Evolutionary conservation across 2,329 filamentous ascomycete species (phyloP), one percentile per base, ranked within the genome.

Genomic region (Penicillium sp.): DNA sequence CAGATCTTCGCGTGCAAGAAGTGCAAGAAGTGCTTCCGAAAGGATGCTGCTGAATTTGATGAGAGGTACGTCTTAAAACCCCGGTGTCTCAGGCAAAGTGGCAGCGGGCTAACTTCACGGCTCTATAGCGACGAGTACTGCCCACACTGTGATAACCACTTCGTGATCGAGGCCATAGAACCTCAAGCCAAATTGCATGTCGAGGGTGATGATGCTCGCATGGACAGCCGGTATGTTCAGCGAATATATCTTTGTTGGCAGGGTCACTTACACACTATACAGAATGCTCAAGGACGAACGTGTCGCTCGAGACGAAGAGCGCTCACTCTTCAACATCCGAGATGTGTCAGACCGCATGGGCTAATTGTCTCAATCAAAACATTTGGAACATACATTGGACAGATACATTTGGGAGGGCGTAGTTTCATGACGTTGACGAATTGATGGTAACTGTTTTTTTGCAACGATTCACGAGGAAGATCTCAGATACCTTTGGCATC

Each of bases 121-220:
- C 27, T 36, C 14, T 31, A 49, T 27, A 84, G 90, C 72, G 94
- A 99, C 78, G 95, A 99, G 74, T 99, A 96, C 81, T 99, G 94
- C 80, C 95, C 94, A 21, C 90, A 97, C 78, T 99, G 94, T 80
- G 94, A 99, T 72, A 99, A 99, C 78, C 95, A 99, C 76, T 99
- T 92, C 70, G 89, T 99, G 38, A 81, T 99, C 60, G 92, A 97
- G 4, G 95, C 94, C 48, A 76, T 88, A 64, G 90, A 88, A 4
- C 90, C 94, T 21, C 89, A 95, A 75, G 84, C 92, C 9, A 83
- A 88, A 34, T 77, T 99, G 48, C 85, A 92, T 62, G 83, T 99
- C 48, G 94, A 99, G 78, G 90, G 93, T 57, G 93, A 95, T 59
- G 95, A 99, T 76, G 87, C 87, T 3, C 82, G 94, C 56, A 83